These are phyloP conservation scores for Thalassiosira gravida DNA, from an alignment of 352 stramenopile species.

Conservation along the genomic window DNA sequence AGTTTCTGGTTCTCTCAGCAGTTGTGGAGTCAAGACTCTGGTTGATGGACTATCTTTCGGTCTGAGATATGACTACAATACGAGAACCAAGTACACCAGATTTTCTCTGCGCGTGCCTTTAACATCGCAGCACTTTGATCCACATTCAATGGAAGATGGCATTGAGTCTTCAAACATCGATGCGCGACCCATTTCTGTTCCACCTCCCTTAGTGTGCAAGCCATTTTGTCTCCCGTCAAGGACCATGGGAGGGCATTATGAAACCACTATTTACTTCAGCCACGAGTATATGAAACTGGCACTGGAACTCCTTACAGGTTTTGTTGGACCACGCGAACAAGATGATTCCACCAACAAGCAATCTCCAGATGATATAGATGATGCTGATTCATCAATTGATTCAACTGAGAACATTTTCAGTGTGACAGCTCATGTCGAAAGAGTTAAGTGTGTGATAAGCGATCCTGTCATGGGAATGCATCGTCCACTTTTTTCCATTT, in stretches of 20 bases:
- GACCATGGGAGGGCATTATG: conserved; percentile 46
- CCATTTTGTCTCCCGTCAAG: conserved; percentile 59
- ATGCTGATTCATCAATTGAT: conserved; percentile 19
- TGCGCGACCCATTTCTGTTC: conserved; percentile 60
- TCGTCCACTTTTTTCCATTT: conserved; percentile 13
- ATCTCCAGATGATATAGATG: conserved; percentile 9
- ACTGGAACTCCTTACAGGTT: conserved; percentile 52
- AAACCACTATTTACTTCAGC: conserved; percentile 63
- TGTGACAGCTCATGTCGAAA: conserved; percentile 62
- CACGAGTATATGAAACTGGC: conserved; percentile 68
- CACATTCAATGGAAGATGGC: conserved; percentile 57
- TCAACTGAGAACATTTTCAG: conserved; percentile 57
- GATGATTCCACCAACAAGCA: conserved; percentile 13
- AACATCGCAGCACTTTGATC: conserved; percentile 50
- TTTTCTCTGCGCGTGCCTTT: conserved; percentile 74
- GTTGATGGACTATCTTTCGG: conserved; percentile 83
- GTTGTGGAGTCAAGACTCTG: conserved; percentile 61
- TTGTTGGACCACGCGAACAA: conserved; percentile 45
- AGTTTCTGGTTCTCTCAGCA: conserved; percentile 58
- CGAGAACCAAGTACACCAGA: conserved; percentile 70
- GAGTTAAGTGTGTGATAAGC: conserved; percentile 75
- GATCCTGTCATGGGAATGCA: conserved; percentile 63
- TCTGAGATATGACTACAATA: conserved; percentile 76
- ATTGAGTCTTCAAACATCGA: conserved; percentile 67
- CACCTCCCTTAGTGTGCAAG: conserved; percentile 70